Evolutionary conservation across 768 basidiomycete genomes (phyloP).

Genomic region (Tubosaeta brunneosetosa): DNA sequence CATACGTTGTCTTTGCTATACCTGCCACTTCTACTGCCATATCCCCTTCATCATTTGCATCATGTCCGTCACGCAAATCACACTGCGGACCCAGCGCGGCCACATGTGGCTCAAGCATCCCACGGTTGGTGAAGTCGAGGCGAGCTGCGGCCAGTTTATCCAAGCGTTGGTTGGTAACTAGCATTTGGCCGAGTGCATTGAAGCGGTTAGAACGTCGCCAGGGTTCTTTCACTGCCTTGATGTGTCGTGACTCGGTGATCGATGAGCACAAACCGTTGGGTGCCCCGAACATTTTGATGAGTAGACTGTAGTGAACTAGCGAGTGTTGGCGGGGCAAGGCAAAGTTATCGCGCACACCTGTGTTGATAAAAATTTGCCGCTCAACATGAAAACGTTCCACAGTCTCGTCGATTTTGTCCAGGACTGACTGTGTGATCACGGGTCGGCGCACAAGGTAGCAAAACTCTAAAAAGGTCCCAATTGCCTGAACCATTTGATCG

Average conservation of each 20-base stretch:
- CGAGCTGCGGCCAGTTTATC: background rate
- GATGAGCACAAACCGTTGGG: conserved; percentile 16
- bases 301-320: conserved; percentile 24
- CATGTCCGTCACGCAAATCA: too few relatives aligned
- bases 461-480: conserved; percentile 27
- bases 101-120: too few relatives aligned
- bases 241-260: conserved; percentile 28
- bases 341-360: too few relatives aligned
- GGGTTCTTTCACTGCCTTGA: conserved; percentile 4
- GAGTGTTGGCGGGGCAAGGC: conserved; percentile 29
- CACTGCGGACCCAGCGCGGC: too few relatives aligned
- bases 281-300: conserved; percentile 26
- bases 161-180: background rate
- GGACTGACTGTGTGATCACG: too few relatives aligned
- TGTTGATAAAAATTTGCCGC: too few relatives aligned
- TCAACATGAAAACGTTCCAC: too few relatives aligned
- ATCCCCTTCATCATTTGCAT: too few relatives aligned
- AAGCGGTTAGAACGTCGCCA: background rate
- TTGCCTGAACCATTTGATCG: conserved; percentile 11
- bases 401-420: too few relatives aligned
- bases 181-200: background rate
- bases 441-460: conserved; percentile 26
- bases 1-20: too few relatives aligned
- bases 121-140: too few relatives aligned
- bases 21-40: too few relatives aligned